A percentile compares a stretch with the other conserved stretches of the same genome.
Conservation (phyloP, 805 yeast genomes). For the Priceomyces fermenticarens region DNA sequence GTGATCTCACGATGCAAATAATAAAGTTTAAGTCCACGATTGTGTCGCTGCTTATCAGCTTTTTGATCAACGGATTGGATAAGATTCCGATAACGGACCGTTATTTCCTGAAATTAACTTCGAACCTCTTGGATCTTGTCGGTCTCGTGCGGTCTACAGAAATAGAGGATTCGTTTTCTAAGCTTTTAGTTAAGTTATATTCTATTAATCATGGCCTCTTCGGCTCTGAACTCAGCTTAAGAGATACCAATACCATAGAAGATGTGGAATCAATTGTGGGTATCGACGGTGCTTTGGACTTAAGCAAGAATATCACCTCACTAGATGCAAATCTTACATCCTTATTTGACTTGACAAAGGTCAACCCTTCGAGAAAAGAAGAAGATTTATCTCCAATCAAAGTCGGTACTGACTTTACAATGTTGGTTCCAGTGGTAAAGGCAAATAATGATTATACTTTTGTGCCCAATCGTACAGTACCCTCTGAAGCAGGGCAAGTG, state of each 20-base stretch:
- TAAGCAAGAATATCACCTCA: slow-evolving; percentile 9
- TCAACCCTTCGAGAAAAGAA: slow-evolving; percentile 16
- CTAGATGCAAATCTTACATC: slow-evolving; percentile 14
- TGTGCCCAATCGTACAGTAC: background rate
- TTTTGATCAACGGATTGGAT: slow-evolving; percentile 23
- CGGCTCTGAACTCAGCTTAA: slow-evolving; percentile 19
- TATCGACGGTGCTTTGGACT: slow-evolving; percentile 19
- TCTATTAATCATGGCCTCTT: slow-evolving; percentile 27
- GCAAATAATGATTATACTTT: slow-evolving; percentile 3
- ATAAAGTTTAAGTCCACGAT: slow-evolving; percentile 30
- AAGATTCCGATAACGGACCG: slow-evolving; percentile 34
- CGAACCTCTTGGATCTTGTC: slow-evolving; percentile 29
- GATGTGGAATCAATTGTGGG: slow-evolving; percentile 34
- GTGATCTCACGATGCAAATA: slow-evolving; percentile 34
- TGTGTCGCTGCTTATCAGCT: slow-evolving; percentile 22
- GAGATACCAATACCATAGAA: slow-evolving; percentile 20
- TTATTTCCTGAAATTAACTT: slow-evolving; percentile 21
- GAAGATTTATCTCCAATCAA: slow-evolving; percentile 28
- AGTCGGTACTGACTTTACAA: slow-evolving; percentile 25
- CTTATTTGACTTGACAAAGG: slow-evolving; percentile 30
- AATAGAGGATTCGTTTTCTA: slow-evolving; percentile 18
- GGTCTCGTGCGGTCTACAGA: slow-evolving; percentile 31
- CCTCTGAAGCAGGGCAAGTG: too few species aligned
- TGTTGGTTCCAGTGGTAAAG: slow-evolving; percentile 11
- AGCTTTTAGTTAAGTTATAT: slow-evolving; percentile 25